phyloP scores from a whole-genome alignment of 2,329 filamentous ascomycete genomes.

The Dothideomycetes sp. region DNA sequence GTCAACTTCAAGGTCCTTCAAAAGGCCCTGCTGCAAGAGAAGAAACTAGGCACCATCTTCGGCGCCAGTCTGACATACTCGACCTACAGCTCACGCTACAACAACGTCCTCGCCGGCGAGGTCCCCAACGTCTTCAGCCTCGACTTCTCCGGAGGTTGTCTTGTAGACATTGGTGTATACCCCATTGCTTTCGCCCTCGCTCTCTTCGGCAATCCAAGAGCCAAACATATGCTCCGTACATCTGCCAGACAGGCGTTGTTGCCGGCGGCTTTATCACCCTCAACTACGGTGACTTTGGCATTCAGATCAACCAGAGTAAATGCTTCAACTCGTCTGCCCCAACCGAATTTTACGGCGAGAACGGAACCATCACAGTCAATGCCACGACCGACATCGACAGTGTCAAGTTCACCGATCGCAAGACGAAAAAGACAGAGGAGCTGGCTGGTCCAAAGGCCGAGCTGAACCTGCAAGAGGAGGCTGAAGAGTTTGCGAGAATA shows the following conservation, averaged over 20 bases:
- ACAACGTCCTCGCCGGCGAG: conserved; percentile 35
- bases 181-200: conserved; percentile 35
- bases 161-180: conserved; percentile 40
- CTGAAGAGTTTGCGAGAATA: conserved; percentile 33
- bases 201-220: conserved; percentile 32
- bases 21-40: conserved; percentile 20
- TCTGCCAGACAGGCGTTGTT: conserved; percentile 34
- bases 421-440: conserved; percentile 30
- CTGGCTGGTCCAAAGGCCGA: conserved; percentile 28
- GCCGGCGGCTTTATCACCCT: conserved; percentile 34
- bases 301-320: conserved; percentile 33
- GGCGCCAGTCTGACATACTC: conserved; percentile 35
- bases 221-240: conserved; percentile 31
- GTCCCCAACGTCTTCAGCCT: conserved; percentile 38
- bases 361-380: conserved; percentile 33
- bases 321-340: conserved; percentile 33
- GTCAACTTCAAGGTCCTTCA: conserved; percentile 36
- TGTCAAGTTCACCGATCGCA: conserved; percentile 30
- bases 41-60: conserved; percentile 30
- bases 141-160: conserved; percentile 33
- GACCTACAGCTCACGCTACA: conserved; percentile 35
- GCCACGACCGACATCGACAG: conserved; percentile 34
- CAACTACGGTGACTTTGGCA: conserved; percentile 32
- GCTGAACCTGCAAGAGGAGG: conserved; percentile 37
- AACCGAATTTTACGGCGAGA: conserved; percentile 37